Evolutionary conservation across 2,329 filamentous ascomycete genomes (phyloP), one percentile per base, ranked within the genome.

Genomic region (Fusarium lateritium): DNA sequence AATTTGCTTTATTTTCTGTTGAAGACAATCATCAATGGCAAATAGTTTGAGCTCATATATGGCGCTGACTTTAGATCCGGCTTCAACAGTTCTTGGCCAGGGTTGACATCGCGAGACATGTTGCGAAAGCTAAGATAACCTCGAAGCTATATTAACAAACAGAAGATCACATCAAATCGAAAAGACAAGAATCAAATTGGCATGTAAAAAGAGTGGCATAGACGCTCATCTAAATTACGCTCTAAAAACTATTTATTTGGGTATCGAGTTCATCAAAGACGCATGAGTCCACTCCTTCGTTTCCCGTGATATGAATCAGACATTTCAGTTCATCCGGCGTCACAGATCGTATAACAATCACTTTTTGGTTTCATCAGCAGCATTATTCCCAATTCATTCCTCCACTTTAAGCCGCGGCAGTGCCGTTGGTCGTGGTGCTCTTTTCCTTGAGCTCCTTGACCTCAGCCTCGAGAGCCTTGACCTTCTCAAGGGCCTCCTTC

Each of bases 241-340:
- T 69, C 66, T 69, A 69, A 69, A 67, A 73, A 67, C 59, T 71
- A 70, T 72, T 66, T 67, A 71, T 65, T 56, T 74, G 72, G 72
- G 72, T 74, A 74, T 74, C 72, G 72, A 74, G 70, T 73, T 74
- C 72, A 74, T 74, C 72, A 74, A 74, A 74, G 72, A 74, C 72
- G 68, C 46, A 63, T 64, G 56, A 67, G 72, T 74, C 72, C 71
- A 63, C 72, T 74, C 72, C 70, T 74, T 74, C 72, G 72, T 74
- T 70, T 71, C 72, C 72, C 72, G 69, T 73, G 60, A 69, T 71
- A 69, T 70, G 68, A 71, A 71, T 69, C 61, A 65, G 64, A 69
- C 67, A 69, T 71, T 63, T 71, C 67, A 65, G 56, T 65, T 71
- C 67, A 70, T 70, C 67, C 67, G 38, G 67, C 67, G 67, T 70